Evolutionary conservation across 768 basidiomycete species (phyloP), one percentile per base, ranked within the genome.

Genomic region (Tylopilus subfusipes): DNA sequence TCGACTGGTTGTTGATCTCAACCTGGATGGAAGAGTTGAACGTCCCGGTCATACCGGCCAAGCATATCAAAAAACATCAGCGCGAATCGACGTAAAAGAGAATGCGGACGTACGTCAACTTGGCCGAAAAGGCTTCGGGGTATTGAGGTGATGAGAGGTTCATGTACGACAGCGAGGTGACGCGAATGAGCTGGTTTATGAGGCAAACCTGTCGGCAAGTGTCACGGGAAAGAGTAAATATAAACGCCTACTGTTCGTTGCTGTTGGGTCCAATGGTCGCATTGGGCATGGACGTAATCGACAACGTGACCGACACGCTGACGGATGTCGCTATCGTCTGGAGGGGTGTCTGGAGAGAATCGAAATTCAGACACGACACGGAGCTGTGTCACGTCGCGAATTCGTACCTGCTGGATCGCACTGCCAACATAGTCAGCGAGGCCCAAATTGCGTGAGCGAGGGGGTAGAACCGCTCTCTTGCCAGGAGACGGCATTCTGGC

Each of bases 121-220:
- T 82, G 58, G 91, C 80, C 8, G 90, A 90, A 77, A 92, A 94
- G 0, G 89, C 83, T 58, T 86, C 73, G 42, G 78, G 79, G 73
- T n/a, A n/a, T n/a, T n/a, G n/a, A n/a, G n/a, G n/a, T n/a, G n/a
- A n/a, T n/a, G n/a, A n/a, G n/a, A n/a, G n/a, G n/a, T n/a, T n/a
- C n/a, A n/a, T n/a, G n/a, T n/a, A n/a, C n/a, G n/a, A n/a, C n/a
- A n/a, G n/a, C n/a, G n/a, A n/a, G n/a, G n/a, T n/a, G n/a, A n/a
- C n/a, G n/a, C n/a, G n/a, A n/a, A n/a, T n/a, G n/a, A n/a, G n/a
- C n/a, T n/a, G n/a, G n/a, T n/a, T n/a, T n/a, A n/a, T n/a, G n/a
- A n/a, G n/a, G n/a, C n/a, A n/a, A n/a, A n/a, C n/a, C n/a, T n/a
- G n/a, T n/a, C n/a, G n/a, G n/a, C n/a, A n/a, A n/a, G n/a, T n/a